phyloP scores from a whole-genome alignment of 2,329 filamentous ascomycete species.

The Sporothrix globosa region DNA sequence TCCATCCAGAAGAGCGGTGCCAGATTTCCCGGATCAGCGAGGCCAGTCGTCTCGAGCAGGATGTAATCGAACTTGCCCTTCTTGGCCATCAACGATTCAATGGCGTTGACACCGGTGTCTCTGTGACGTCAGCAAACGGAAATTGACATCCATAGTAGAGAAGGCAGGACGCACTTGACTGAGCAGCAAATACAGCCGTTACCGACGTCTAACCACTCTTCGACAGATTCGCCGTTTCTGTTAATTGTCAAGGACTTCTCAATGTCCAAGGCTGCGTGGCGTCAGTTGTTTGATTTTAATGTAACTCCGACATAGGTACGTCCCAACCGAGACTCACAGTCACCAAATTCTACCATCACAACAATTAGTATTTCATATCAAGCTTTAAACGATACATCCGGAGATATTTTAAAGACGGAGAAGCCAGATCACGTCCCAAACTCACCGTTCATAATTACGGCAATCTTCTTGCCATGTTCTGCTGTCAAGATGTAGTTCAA shows the following conservation, averaged over 20 bases:
- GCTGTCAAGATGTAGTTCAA: slow-evolving; percentile 95
- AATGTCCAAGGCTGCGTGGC: slow-evolving; percentile 78
- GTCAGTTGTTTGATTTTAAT: background rate
- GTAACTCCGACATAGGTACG: too few relatives aligned
- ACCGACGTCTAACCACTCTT: slow-evolving; percentile 93
- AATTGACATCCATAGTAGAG: background rate
- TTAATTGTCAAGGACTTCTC: slow-evolving; percentile 94
- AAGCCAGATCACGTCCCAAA: background rate
- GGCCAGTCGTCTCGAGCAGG: slow-evolving; percentile 89
- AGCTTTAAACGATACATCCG: too few relatives aligned
- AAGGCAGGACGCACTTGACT: slow-evolving; percentile 68
- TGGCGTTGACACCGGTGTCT: slow-evolving; percentile 90
- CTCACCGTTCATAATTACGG: slow-evolving; percentile 89
- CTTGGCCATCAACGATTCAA: slow-evolving; percentile 93
- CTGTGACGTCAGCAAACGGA: slow-evolving; percentile 47
- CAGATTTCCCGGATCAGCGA: slow-evolving; percentile 93
- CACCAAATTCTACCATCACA: slow-evolving; percentile 67
- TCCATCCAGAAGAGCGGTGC: slow-evolving; percentile 98
- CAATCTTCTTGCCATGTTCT: slow-evolving; percentile 95
- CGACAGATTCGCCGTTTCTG: slow-evolving; percentile 77
- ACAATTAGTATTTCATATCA: slow-evolving; percentile 33
- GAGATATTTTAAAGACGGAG: too few relatives aligned
- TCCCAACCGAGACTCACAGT: slow-evolving; percentile 38
- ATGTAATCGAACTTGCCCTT: slow-evolving; percentile 97
- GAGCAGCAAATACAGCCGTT: slow-evolving; percentile 99